These are phyloP conservation scores for Mucor irregularis DNA, from an alignment of 371 early-diverging fungal species.

Conservation along the genomic window DNA sequence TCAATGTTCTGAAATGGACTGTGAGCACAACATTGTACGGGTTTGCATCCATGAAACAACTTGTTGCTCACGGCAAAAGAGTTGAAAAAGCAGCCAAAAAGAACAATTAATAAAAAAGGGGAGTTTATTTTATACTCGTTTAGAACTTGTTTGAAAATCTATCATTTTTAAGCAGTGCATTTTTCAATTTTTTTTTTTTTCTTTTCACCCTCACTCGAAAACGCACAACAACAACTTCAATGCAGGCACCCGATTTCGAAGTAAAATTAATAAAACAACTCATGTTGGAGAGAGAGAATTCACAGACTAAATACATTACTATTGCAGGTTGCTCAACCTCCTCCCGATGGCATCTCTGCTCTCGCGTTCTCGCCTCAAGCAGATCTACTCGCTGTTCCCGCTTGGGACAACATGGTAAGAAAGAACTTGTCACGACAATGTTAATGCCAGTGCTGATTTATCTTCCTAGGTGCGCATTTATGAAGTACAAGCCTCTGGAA, in stretches of 20 bases:
- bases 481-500: constrained; percentile 77
- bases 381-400: constrained; percentile 80
- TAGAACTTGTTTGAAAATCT: too few relatives aligned
- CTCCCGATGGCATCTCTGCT: constrained; percentile 75
- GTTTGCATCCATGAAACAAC: constrained; percentile 25
- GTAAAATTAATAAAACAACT: not conserved
- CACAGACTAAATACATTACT: not conserved
- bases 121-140: not conserved
- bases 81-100: constrained; percentile 7
- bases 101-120: not conserved
- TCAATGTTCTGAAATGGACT: constrained; percentile 40
- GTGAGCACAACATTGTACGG: constrained; percentile 36
- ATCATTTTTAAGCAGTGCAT: too few relatives aligned
- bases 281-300: too few relatives aligned
- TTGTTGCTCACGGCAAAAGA: constrained; percentile 22
- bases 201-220: not conserved
- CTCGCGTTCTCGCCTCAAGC: constrained; percentile 76
- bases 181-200: not conserved
- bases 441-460: not conserved
- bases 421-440: not conserved
- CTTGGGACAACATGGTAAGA: constrained; percentile 88
- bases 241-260: constrained; percentile 15
- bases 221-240: too few relatives aligned
- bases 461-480: constrained; percentile 81
- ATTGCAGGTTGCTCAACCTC: constrained; percentile 60